These are phyloP conservation scores for Porcisia deanei DNA, from an alignment of 208 protist genomes.

Conservation along the genomic window DNA sequence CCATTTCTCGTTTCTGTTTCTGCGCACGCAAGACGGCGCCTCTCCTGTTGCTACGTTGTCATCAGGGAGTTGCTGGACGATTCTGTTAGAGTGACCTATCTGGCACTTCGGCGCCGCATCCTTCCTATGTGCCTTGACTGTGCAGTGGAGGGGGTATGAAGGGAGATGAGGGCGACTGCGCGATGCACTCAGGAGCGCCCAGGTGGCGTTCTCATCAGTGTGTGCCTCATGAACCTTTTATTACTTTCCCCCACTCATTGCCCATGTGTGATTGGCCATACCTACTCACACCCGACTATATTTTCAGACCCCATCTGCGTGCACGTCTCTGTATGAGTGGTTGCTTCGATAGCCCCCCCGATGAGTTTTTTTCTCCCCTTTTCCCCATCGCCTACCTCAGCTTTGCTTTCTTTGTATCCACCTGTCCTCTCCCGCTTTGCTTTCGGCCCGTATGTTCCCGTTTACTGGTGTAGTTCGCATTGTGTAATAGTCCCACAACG, in stretches of 20 bases:
- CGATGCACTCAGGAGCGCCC: neutral
- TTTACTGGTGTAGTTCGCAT: too few relatives aligned
- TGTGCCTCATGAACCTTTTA: neutral
- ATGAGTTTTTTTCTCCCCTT: neutral
- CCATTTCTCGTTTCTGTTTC: neutral
- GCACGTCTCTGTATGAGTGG: neutral
- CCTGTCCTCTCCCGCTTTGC: neutral
- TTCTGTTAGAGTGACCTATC: neutral
- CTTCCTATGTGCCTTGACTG: neutral
- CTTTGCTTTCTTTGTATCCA: slow-evolving; percentile 1
- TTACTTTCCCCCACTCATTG: neutral
- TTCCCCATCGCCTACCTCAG: neutral
- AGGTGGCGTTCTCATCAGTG: neutral
- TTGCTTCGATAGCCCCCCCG: neutral
- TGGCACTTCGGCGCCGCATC: neutral
- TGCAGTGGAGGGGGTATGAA: neutral
- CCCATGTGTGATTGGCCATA: neutral
- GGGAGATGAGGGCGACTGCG: neutral
- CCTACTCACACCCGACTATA: neutral
- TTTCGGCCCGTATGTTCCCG: neutral
- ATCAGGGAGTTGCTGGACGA: neutral
- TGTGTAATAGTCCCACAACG: too few relatives aligned
- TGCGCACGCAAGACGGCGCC: neutral
- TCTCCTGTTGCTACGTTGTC: neutral
- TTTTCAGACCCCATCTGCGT: neutral